Percentiles rank a stretch among this genome's conserved stretches.
phyloP scores from a whole-genome alignment of 306 rosid species.

The Malus domestica region DNA sequence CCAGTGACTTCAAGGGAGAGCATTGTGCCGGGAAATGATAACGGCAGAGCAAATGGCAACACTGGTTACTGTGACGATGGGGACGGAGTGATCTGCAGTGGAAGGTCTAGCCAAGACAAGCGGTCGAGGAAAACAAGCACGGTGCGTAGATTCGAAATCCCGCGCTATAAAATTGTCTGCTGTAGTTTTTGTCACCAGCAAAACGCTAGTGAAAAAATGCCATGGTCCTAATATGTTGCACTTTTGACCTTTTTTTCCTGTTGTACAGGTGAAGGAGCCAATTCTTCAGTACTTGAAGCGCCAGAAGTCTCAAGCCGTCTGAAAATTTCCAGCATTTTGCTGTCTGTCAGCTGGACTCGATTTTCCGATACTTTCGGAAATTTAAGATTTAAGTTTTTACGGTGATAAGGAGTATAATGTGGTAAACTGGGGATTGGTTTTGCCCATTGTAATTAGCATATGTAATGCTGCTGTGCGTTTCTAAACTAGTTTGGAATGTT shows the following conservation, averaged over 20 bases:
- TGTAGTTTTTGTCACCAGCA: neutral
- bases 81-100: constrained; percentile 42
- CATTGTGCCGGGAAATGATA: constrained; percentile 50
- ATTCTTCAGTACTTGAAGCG: constrained; percentile 74
- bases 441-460: neutral
- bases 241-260: no score
- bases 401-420: neutral
- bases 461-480: neutral
- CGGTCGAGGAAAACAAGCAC: constrained; percentile 86
- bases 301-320: constrained; percentile 55
- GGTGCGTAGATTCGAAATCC: constrained; percentile 26
- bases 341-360: neutral
- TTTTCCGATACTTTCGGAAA: constrained; percentile 3
- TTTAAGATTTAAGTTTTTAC: neutral
- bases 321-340: constrained; percentile 9
- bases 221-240: neutral
- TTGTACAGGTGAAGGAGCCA: constrained; percentile 79
- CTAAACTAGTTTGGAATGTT: no score
- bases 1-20: constrained; percentile 85
- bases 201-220: neutral
- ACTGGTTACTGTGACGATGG: constrained; percentile 40
- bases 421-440: neutral
- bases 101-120: constrained; percentile 56
- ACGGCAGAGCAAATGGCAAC: constrained; percentile 35
- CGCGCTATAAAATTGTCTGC: no score